These are phyloP conservation scores for Beta lomatogona DNA, from an alignment of 179 eudicot genomes.

Conservation along the genomic window DNA sequence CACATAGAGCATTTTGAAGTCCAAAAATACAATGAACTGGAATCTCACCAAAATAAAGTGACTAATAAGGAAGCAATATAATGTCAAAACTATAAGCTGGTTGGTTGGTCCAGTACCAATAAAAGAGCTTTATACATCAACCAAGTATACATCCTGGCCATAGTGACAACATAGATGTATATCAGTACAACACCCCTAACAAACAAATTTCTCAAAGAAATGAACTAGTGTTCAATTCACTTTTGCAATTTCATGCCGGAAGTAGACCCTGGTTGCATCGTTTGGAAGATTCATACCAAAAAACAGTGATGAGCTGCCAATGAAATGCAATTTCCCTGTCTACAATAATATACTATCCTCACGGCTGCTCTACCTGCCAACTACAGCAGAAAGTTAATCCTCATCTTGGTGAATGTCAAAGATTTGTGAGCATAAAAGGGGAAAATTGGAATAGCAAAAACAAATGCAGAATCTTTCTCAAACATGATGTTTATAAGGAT, in stretches of 20 bases:
- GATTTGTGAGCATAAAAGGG: background rate
- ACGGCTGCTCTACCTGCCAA: conserved; percentile 7
- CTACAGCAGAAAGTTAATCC: background rate
- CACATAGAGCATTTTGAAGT: background rate
- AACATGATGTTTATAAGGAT: background rate
- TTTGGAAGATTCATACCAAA: background rate
- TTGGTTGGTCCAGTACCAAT: background rate
- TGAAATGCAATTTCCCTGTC: background rate
- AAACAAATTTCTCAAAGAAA: background rate
- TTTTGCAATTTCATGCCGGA: background rate
- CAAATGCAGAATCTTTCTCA: background rate
- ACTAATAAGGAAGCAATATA: background rate
- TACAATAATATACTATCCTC: background rate
- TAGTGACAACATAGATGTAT: background rate
- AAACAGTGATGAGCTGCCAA: background rate
- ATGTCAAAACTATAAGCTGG: background rate
- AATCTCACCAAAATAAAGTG: background rate
- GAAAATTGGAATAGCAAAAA: background rate
- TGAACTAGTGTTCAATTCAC: background rate
- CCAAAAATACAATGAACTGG: background rate
- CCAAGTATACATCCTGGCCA: background rate
- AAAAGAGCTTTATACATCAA: background rate
- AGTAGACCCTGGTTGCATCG: background rate
- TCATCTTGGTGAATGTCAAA: background rate
- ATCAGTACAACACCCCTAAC: background rate